phyloP scores from a whole-genome alignment of 106 monocot species.

The Dioscorea dumetorum region DNA sequence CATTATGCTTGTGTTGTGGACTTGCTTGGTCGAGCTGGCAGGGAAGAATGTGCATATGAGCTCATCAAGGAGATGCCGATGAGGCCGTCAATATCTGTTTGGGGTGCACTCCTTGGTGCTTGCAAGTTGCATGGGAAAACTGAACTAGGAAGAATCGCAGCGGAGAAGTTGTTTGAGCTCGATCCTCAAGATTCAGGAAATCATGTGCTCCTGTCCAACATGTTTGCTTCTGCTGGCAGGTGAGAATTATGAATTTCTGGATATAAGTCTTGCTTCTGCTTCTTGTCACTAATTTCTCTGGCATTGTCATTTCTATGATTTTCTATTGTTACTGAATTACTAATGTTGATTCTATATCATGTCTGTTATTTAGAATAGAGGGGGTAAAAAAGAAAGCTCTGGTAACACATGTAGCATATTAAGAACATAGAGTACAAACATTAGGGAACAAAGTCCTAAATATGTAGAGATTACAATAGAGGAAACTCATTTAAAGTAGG shows the following conservation, averaged over 20 bases:
- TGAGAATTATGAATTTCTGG: constrained; percentile 2
- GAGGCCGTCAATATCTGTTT: constrained; percentile 64
- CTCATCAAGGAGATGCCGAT: constrained; percentile 74
- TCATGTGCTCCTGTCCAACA: constrained; percentile 76
- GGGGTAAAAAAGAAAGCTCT: too few species aligned
- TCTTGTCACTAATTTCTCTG: not conserved
- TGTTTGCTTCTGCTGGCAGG: constrained; percentile 79
- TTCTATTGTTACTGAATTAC: too few species aligned
- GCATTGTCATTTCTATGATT: not conserved
- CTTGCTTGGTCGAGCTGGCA: constrained; percentile 80
- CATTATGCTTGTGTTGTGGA: constrained; percentile 89
- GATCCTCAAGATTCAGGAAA: constrained; percentile 79
- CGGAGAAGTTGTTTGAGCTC: constrained; percentile 60
- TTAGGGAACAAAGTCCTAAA: too few species aligned
- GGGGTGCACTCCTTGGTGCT: constrained; percentile 86
- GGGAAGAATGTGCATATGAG: constrained; percentile 67
- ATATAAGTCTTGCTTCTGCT: too few species aligned
- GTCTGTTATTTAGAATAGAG: not conserved
- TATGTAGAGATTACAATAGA: too few species aligned
- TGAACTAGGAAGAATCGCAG: constrained; percentile 64
- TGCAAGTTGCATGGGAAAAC: constrained; percentile 79
- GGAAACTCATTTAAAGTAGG: too few species aligned
- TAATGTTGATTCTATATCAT: not conserved
- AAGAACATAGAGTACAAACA: too few species aligned
- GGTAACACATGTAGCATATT: too few species aligned